Conservation (phyloP, 768 basidiomycete species). For the Lactarius psammicola region DNA sequence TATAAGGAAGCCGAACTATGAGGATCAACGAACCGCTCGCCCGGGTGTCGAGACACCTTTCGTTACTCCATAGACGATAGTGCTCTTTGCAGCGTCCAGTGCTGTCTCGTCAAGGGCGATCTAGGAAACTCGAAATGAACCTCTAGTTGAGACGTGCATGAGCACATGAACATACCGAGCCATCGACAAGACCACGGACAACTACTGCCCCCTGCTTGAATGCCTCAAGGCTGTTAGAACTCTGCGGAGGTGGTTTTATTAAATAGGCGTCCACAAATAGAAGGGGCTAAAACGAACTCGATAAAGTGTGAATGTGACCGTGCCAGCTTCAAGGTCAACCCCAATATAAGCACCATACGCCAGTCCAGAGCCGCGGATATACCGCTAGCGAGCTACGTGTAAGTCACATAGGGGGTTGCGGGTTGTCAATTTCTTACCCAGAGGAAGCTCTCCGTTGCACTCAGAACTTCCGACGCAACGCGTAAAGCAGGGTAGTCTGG, state of each 20-base stretch:
- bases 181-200: slow-evolving; percentile 75
- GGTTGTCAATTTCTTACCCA: slow-evolving; percentile 56
- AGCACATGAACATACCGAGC: slow-evolving; percentile 63
- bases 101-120: slow-evolving; percentile 76
- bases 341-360: slow-evolving; percentile 87
- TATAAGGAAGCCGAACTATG: too few relatives aligned
- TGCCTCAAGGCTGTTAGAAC: slow-evolving; percentile 74
- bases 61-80: slow-evolving; percentile 81
- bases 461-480: slow-evolving; percentile 83
- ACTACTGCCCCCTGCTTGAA: slow-evolving; percentile 79
- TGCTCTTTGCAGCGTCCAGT: slow-evolving; percentile 89
- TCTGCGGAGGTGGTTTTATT: slow-evolving; percentile 44
- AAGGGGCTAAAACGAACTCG: slow-evolving; percentile 48
- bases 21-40: slow-evolving; percentile 63
- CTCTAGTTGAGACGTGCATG: not conserved
- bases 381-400: slow-evolving; percentile 48
- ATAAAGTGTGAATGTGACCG: slow-evolving; percentile 74
- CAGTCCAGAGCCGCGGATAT: slow-evolving; percentile 90
- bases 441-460: slow-evolving; percentile 91
- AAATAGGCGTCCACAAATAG: not conserved
- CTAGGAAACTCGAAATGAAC: slow-evolving; percentile 41
- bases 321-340: slow-evolving; percentile 74
- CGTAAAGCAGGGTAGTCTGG: slow-evolving; percentile 82
- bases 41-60: slow-evolving; percentile 79
- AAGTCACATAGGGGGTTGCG: not conserved